A percentile compares a stretch with the other conserved stretches of the same genome.
Conservation (phyloP, 192 early-diverging fungal genomes). For the Thoreauomyces humboldtii region DNA sequence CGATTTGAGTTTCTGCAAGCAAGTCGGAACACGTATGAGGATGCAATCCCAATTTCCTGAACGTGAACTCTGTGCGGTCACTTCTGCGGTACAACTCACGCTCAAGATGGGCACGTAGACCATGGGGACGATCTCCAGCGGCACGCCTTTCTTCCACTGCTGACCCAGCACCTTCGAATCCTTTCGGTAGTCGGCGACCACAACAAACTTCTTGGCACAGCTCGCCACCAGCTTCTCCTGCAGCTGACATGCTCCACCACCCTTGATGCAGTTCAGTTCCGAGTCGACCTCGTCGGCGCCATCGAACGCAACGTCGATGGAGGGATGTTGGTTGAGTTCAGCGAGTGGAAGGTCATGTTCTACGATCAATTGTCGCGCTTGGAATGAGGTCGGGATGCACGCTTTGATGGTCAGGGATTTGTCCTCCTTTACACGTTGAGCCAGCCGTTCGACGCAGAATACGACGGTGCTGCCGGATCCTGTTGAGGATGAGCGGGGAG, state of each 20-base stretch:
- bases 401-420: slow-evolving; percentile 60
- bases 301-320: slow-evolving; percentile 88
- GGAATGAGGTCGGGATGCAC: slow-evolving; percentile 92
- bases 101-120: slow-evolving; percentile 66
- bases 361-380: slow-evolving; percentile 79
- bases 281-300: slow-evolving; percentile 83
- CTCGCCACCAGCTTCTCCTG: slow-evolving; percentile 92
- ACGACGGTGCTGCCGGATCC: slow-evolving; percentile 70
- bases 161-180: slow-evolving; percentile 68
- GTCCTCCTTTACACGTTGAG: slow-evolving; percentile 60
- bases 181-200: slow-evolving; percentile 91
- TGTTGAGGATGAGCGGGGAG: slow-evolving; percentile 3
- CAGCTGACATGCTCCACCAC: slow-evolving; percentile 90
- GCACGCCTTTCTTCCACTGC: slow-evolving; percentile 86
- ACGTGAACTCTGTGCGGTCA: not conserved
- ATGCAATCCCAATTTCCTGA: not conserved
- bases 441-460: slow-evolving; percentile 79
- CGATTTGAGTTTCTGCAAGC: slow-evolving; percentile 29
- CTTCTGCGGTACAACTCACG: not conserved
- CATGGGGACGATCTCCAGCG: slow-evolving; percentile 86
- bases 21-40: not conserved
- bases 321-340: slow-evolving; percentile 59
- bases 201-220: slow-evolving; percentile 75
- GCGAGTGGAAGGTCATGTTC: slow-evolving; percentile 75
- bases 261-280: slow-evolving; percentile 89